Evolutionary conservation across 1,139 yeast species (phyloP).

Genomic region (Kurtzmaniella quercitrusa): DNA sequence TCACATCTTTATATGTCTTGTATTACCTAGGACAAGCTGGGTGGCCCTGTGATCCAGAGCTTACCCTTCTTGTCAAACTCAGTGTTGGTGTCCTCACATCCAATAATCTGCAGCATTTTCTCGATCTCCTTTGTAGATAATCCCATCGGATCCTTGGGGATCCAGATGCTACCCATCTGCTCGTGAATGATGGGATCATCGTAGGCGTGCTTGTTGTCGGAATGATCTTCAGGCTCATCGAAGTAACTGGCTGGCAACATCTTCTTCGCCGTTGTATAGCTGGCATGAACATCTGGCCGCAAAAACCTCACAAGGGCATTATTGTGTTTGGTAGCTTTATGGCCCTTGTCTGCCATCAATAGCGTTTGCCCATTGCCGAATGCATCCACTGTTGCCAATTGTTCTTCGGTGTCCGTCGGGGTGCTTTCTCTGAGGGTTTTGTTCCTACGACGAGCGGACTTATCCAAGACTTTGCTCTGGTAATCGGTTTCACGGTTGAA

Average conservation of each 20-base stretch:
- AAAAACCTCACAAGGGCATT: constrained; percentile 45
- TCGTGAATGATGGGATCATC: constrained; percentile 69
- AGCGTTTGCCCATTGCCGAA: constrained; percentile 22
- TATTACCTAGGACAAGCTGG: not conserved
- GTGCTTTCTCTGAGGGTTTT: not conserved
- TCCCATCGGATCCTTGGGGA: constrained; percentile 83
- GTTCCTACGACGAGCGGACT: constrained; percentile 11
- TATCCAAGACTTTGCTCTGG: constrained; percentile 26
- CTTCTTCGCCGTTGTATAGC: constrained; percentile 50
- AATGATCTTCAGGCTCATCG: constrained; percentile 22
- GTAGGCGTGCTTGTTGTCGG: constrained; percentile 45
- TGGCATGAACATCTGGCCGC: constrained; percentile 62
- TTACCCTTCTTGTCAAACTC: constrained; percentile 56
- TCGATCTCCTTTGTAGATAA: constrained; percentile 59
- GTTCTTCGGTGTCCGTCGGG: constrained; percentile 8
- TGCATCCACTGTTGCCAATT: constrained; percentile 19
- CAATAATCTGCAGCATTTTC: constrained; percentile 37
- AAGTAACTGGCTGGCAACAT: constrained; percentile 50
- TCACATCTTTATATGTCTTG: too few relatives aligned
- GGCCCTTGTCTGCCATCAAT: constrained; percentile 53
- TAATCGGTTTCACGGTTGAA: constrained; percentile 36
- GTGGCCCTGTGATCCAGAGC: constrained; percentile 49
- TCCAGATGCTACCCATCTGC: constrained; percentile 74
- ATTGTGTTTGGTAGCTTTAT: constrained; percentile 23
- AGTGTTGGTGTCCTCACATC: constrained; percentile 66